These are phyloP conservation scores for Trichothecium sympodiale DNA, from an alignment of 2,329 filamentous ascomycete species.

Conservation along the genomic window DNA sequence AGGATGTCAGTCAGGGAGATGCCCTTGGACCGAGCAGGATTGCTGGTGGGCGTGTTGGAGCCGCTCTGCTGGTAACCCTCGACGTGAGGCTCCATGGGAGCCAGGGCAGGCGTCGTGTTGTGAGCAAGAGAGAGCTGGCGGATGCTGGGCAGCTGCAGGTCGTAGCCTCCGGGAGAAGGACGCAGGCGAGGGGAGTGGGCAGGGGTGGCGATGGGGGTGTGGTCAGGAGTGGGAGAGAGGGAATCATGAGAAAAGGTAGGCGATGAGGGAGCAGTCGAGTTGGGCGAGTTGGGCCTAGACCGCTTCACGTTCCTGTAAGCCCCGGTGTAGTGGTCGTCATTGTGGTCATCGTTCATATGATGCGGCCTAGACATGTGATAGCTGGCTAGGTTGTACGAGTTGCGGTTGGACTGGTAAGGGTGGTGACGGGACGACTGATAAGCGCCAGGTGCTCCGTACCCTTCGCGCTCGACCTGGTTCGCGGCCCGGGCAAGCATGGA, in stretches of 20 bases:
- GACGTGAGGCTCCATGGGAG: slow-evolving; percentile 46
- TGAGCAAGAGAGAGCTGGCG: slow-evolving; percentile 49
- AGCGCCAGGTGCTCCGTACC: slow-evolving; percentile 27
- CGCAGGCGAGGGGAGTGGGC: slow-evolving; percentile 88
- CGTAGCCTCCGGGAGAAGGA: slow-evolving; percentile 58
- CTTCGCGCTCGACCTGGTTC: slow-evolving; percentile 52
- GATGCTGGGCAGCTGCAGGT: slow-evolving; percentile 63
- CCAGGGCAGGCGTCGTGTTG: slow-evolving; percentile 42
- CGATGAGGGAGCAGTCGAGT: slow-evolving; percentile 90
- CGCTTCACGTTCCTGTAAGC: slow-evolving; percentile 67
- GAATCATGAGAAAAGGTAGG: slow-evolving; percentile 96
- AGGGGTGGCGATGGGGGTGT: slow-evolving; percentile 95
- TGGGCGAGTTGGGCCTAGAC: slow-evolving; percentile 85
- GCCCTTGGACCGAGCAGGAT: slow-evolving; percentile 43
- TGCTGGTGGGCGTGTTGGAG: slow-evolving; percentile 35
- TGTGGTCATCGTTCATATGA: slow-evolving; percentile 56
- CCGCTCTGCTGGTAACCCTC: slow-evolving; percentile 30
- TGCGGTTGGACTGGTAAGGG: slow-evolving; percentile 24
- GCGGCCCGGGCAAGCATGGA: slow-evolving; percentile 50
- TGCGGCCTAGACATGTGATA: slow-evolving; percentile 91
- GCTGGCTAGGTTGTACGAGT: slow-evolving; percentile 49
- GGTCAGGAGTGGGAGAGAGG: slow-evolving; percentile 86
- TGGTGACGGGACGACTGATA: slow-evolving; percentile 35
- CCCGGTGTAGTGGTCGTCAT: slow-evolving; percentile 65
- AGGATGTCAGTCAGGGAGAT: slow-evolving; percentile 89